Percentiles rank a stretch among this genome's conserved stretches.
These are phyloP conservation scores for Macrophomina pseudophaseolina DNA, from an alignment of 2,329 filamentous ascomycete species.

Conservation along the genomic window DNA sequence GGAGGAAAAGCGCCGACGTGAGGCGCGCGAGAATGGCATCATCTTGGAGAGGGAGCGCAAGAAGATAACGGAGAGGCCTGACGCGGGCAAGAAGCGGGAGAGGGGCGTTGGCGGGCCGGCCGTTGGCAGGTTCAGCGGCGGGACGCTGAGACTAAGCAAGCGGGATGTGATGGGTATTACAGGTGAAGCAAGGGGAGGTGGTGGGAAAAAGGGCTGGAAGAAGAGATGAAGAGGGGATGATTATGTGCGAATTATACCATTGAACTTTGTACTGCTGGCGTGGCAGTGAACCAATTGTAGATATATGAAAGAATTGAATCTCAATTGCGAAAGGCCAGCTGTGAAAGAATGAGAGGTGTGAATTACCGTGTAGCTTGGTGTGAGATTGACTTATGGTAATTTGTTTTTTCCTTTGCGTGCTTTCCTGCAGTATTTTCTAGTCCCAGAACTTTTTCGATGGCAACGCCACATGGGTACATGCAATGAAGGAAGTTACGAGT, in stretches of 20 bases:
- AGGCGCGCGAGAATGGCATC: constrained; percentile 89
- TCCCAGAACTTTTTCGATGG: no score
- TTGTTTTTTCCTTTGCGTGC: no score
- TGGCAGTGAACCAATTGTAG: background rate
- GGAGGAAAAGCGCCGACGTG: constrained; percentile 73
- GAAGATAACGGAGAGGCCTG: constrained; percentile 43
- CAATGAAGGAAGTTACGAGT: no score
- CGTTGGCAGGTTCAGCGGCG: constrained; percentile 80
- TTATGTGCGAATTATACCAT: background rate
- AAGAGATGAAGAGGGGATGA: background rate
- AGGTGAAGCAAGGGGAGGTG: constrained; percentile 21
- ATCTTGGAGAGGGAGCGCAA: constrained; percentile 71
- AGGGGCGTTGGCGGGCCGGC: constrained; percentile 74
- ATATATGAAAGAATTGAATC: no score
- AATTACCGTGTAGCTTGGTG: no score
- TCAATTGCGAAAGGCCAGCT: background rate
- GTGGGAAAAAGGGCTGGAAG: constrained; percentile 17
- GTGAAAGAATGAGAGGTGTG: no score
- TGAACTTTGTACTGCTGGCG: background rate
- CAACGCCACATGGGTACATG: no score
- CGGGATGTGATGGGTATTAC: constrained; percentile 73
- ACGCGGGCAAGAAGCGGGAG: constrained; percentile 52
- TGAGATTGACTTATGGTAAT: no score
- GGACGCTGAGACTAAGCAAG: constrained; percentile 78
- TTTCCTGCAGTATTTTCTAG: no score